Conservation (phyloP, 805 yeast genomes). For the Saturnispora sekii region DNA sequence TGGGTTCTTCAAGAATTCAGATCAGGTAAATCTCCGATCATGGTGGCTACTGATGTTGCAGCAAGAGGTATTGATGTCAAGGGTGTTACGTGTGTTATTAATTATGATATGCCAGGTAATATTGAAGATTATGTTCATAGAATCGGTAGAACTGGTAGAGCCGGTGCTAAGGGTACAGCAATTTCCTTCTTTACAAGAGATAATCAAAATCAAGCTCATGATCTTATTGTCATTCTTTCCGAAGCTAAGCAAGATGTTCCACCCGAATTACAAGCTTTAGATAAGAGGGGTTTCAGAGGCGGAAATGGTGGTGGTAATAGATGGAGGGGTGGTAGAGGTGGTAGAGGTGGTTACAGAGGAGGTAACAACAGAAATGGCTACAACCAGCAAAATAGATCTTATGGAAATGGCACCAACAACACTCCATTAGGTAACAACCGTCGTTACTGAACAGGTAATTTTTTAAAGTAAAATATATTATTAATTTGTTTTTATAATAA, state of each 20-base stretch:
- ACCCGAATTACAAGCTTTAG: conserved; percentile 65
- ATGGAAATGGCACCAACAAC: conserved; percentile 33
- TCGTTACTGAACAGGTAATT: conserved; percentile 20
- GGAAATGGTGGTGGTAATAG: conserved; percentile 49
- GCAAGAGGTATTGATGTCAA: conserved; percentile 99
- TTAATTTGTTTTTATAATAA: too few relatives aligned
- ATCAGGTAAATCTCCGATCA: conserved; percentile 85
- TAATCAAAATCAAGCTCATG: conserved; percentile 82
- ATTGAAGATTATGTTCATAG: conserved; percentile 98
- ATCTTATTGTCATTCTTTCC: conserved; percentile 77
- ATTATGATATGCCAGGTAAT: conserved; percentile 96
- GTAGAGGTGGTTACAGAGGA: conserved; percentile 38
- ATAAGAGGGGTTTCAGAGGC: conserved; percentile 56
- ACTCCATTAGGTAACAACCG: conserved; percentile 41
- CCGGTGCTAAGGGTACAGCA: conserved; percentile 94
- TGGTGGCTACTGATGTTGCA: conserved; percentile 99
- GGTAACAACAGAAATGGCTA: conserved; percentile 29
- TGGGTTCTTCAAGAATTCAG: conserved; percentile 95
- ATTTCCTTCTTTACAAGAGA: conserved; percentile 86
- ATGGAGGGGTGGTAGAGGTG: conserved; percentile 38
- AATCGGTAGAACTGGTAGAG: conserved; percentile 99
- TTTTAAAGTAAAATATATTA: not conserved
- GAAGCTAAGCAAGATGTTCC: conserved; percentile 94
- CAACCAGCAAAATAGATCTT: conserved; percentile 10
- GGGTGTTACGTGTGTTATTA: conserved; percentile 89